Evolutionary conservation across 139 green algal genomes (phyloP).

Genomic region (Zygnema cylindricum): DNA sequence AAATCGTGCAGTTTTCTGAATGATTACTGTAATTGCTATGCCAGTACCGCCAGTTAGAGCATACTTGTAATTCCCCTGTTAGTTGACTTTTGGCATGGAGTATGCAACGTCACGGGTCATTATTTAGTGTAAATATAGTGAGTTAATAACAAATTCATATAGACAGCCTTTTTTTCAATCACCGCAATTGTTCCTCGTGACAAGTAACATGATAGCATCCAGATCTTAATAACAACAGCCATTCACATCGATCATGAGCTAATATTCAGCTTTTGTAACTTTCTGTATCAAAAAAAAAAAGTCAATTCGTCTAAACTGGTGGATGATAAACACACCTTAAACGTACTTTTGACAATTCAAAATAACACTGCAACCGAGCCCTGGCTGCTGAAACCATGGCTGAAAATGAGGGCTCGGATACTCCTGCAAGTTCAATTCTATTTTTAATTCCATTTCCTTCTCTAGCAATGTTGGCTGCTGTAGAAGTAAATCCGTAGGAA

Average conservation of each 20-base stretch:
- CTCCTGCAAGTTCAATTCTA: neutral
- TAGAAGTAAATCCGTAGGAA: neutral
- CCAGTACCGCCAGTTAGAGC: too few species aligned
- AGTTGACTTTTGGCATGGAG: too few species aligned
- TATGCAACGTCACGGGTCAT: too few species aligned
- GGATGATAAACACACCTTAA: too few species aligned
- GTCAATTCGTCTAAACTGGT: neutral
- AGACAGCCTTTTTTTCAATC: neutral
- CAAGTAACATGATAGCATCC: too few species aligned
- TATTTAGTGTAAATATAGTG: too few species aligned
- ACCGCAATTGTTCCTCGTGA: neutral
- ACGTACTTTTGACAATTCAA: constrained; percentile 57
- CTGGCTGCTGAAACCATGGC: neutral
- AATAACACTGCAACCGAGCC: constrained; percentile 48
- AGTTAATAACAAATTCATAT: too few species aligned
- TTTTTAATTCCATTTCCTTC: neutral
- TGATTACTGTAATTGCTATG: too few species aligned
- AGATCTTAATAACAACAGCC: too few species aligned
- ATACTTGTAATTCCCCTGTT: too few species aligned
- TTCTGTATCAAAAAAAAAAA: neutral
- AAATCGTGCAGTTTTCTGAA: neutral
- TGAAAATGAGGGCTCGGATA: neutral
- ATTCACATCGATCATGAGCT: neutral
- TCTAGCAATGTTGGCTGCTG: neutral
- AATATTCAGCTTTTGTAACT: neutral